These are phyloP conservation scores for Wickerhamiella lipophila DNA, from an alignment of 805 yeast species.

Conservation along the genomic window DNA sequence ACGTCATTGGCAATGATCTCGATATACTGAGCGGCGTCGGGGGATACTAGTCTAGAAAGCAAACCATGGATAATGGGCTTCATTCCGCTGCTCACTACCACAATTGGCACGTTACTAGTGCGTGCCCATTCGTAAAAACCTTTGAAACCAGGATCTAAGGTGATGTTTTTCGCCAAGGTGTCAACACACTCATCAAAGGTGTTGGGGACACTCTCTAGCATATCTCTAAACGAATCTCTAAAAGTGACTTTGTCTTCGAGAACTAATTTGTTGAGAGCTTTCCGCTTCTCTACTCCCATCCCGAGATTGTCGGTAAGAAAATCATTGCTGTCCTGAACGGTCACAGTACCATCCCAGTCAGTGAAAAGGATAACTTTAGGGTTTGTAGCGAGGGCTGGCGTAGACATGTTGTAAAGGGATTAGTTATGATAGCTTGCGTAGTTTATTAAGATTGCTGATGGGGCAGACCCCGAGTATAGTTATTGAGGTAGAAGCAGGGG, in stretches of 20 bases:
- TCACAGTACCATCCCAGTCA: conserved; percentile 97
- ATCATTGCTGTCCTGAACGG: conserved; percentile 90
- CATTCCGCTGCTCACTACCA: conserved; percentile 91
- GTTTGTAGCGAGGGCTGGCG: conserved; percentile 25
- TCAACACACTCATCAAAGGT: conserved; percentile 79
- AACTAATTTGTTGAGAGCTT: conserved; percentile 56
- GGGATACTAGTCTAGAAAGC: conserved; percentile 61
- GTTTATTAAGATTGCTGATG: not conserved
- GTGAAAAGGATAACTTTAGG: conserved; percentile 77
- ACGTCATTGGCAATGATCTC: conserved; percentile 77
- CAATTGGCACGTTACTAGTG: conserved; percentile 59
- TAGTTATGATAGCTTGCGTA: not conserved
- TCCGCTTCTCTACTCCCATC: conserved; percentile 59
- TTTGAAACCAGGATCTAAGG: conserved; percentile 84
- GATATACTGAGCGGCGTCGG: conserved; percentile 54
- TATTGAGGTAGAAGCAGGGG: not conserved
- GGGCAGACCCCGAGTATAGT: not conserved
- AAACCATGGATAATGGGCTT: conserved; percentile 75
- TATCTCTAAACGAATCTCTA: conserved; percentile 69
- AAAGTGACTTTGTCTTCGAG: conserved; percentile 47
- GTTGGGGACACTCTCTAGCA: conserved; percentile 66
- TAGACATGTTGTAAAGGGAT: conserved; percentile 7
- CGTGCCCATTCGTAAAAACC: conserved; percentile 70
- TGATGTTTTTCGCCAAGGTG: conserved; percentile 45
- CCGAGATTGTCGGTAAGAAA: conserved; percentile 80